Conservation (phyloP, 1,284 basidiomycete species). For the Tremellales sp. region DNA sequence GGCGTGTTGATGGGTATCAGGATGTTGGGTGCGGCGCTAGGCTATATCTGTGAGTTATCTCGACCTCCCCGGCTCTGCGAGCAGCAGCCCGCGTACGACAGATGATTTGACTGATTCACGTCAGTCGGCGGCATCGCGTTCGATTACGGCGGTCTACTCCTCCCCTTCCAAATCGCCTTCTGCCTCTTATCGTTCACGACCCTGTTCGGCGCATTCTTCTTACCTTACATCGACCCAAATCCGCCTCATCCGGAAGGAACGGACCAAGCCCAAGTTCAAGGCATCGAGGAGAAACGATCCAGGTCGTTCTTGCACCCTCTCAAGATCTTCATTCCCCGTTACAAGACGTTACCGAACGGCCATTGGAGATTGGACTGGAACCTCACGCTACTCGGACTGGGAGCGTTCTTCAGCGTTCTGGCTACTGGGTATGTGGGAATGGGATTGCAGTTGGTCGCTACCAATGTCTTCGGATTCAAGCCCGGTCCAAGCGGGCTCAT, state of each 20-base stretch:
- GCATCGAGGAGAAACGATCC: constrained; percentile 8
- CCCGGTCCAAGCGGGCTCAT: constrained; percentile 35
- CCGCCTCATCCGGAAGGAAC: neutral
- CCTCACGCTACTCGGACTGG: constrained; percentile 35
- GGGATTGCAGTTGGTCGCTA: constrained; percentile 41
- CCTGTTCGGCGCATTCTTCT: constrained; percentile 36
- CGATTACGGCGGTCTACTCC: constrained; percentile 25
- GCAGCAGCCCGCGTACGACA: neutral
- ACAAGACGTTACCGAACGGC: constrained; percentile 6
- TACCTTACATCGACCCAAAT: constrained; percentile 42
- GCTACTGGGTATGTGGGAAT: constrained; percentile 43
- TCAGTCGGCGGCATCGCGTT: constrained; percentile 36
- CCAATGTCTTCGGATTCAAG: constrained; percentile 37
- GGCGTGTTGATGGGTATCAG: constrained; percentile 38
- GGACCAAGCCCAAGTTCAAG: neutral
- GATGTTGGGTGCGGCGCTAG: constrained; percentile 33
- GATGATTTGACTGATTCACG: neutral
- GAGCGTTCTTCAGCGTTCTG: constrained; percentile 41
- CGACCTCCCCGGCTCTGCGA: no score
- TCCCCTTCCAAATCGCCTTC: constrained; percentile 43
- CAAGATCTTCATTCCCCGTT: constrained; percentile 38
- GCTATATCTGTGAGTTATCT: constrained; percentile 27
- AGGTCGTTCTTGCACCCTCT: constrained; percentile 38
- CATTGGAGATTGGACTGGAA: constrained; percentile 28
- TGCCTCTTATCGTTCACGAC: constrained; percentile 38